Conservation (phyloP, 1,284 basidiomycete species). For the Austropuccinia psidii region DNA sequence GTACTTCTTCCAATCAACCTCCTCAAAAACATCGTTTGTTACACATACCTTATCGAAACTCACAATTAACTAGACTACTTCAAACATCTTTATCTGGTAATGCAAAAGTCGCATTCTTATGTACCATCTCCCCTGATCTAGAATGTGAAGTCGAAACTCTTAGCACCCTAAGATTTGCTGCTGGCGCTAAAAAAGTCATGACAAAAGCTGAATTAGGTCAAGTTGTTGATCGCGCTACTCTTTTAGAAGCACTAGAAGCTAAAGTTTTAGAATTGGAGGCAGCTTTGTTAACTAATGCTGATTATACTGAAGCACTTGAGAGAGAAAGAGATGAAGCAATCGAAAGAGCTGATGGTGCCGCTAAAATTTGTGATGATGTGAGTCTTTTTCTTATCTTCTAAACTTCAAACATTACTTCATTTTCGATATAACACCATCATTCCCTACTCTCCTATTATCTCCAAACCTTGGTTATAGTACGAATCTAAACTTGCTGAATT, state of each 20-base stretch:
- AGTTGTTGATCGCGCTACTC: conserved; percentile 19
- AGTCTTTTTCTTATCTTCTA: neutral
- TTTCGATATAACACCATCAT: neutral
- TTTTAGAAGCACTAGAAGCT: conserved; percentile 24
- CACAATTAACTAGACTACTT: conserved; percentile 53
- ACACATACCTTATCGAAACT: conserved; percentile 56
- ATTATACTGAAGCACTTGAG: conserved; percentile 32
- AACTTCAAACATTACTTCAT: neutral
- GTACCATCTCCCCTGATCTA: conserved; percentile 52
- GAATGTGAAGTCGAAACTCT: conserved; percentile 54
- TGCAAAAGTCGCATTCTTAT: conserved; percentile 55
- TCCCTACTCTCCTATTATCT: neutral
- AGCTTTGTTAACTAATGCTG: conserved; percentile 26
- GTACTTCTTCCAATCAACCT: conserved; percentile 13
- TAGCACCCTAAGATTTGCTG: conserved; percentile 56
- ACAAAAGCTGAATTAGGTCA: conserved; percentile 54
- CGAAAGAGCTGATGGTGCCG: conserved; percentile 17
- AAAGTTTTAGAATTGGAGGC: conserved; percentile 31
- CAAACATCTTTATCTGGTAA: conserved; percentile 56
- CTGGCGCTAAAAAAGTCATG: conserved; percentile 54
- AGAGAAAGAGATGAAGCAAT: conserved; percentile 33
- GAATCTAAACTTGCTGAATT: conserved; percentile 32
- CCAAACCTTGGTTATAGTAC: conserved; percentile 1
- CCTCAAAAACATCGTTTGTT: conserved; percentile 18
- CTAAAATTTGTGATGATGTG: conserved; percentile 25